Conservation (phyloP, 225 moss, liverwort and hornwort genomes). For the Antitrichia curtipendula region DNA sequence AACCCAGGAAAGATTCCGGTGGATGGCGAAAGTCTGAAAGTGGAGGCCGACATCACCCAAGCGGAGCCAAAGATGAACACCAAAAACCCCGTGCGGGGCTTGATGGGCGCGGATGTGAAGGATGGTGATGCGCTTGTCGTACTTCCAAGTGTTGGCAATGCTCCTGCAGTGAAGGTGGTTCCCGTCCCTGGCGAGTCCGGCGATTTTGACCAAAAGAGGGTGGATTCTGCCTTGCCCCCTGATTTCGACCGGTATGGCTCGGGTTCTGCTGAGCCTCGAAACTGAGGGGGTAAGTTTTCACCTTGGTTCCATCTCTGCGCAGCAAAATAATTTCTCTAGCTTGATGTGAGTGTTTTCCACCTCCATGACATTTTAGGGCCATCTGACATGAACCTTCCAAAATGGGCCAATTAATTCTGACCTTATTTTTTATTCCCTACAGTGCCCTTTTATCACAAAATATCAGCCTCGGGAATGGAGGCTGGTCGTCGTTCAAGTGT, state of each 20-base stretch:
- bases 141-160: not conserved
- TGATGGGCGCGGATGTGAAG: not conserved
- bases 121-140: conserved; percentile 5
- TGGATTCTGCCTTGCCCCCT: not conserved
- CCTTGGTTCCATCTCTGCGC: not conserved
- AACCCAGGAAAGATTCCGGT: not conserved
- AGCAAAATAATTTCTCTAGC: not conserved
- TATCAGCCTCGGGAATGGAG: not conserved
- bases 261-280: not conserved
- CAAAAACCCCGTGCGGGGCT: not conserved
- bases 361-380: not conserved
- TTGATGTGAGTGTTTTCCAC: not conserved
- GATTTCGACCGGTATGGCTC: not conserved
- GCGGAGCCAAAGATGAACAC: not conserved
- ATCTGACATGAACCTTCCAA: not conserved
- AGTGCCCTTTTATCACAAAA: not conserved
- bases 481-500: too few relatives aligned
- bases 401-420: not conserved
- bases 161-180: not conserved
- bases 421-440: not conserved
- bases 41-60: not conserved
- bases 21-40: not conserved
- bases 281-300: not conserved
- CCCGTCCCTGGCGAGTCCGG: not conserved
- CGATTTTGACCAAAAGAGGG: not conserved